Evolutionary conservation across 768 basidiomycete species (phyloP).

Genomic region (Gymnopilus dilepis): DNA sequence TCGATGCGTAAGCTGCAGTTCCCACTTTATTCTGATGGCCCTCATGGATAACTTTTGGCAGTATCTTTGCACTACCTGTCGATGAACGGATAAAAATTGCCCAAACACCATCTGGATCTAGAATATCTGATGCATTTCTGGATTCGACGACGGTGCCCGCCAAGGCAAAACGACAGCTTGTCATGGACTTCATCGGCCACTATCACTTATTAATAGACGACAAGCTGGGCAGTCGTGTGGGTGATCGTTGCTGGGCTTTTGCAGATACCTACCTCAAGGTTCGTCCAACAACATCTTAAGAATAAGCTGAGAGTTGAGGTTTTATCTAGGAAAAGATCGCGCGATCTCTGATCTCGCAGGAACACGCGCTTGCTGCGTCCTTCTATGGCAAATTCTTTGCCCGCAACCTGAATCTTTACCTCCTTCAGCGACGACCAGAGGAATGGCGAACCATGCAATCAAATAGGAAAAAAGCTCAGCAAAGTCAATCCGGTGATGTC

Average conservation of each 20-base stretch:
- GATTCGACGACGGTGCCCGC: slow-evolving; percentile 68
- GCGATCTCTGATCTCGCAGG: slow-evolving; percentile 73
- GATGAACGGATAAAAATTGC: slow-evolving; percentile 61
- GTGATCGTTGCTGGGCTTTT: slow-evolving; percentile 88
- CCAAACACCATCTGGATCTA: slow-evolving; percentile 67
- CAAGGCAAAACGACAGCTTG: slow-evolving; percentile 71
- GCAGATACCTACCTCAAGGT: slow-evolving; percentile 96
- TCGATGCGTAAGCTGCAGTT: slow-evolving; percentile 61
- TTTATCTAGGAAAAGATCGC: slow-evolving; percentile 86
- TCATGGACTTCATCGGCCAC: slow-evolving; percentile 77
- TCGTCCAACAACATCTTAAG: slow-evolving; percentile 22
- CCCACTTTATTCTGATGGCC: not conserved
- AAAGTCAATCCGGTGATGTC: slow-evolving; percentile 15
- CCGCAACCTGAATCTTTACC: slow-evolving; percentile 74
- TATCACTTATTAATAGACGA: slow-evolving; percentile 87
- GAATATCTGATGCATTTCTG: slow-evolving; percentile 80
- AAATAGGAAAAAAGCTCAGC: slow-evolving; percentile 37
- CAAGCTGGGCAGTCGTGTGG: slow-evolving; percentile 87
- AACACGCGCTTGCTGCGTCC: slow-evolving; percentile 73
- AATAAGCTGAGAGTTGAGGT: not conserved
- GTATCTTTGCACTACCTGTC: slow-evolving; percentile 60
- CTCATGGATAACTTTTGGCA: slow-evolving; percentile 31
- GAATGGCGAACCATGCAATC: slow-evolving; percentile 85
- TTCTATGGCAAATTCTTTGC: slow-evolving; percentile 90
- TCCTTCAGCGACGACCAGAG: slow-evolving; percentile 78